Evolutionary conservation across 345 rosid species (phyloP).

Genomic region (Pugionium dolabratum): DNA sequence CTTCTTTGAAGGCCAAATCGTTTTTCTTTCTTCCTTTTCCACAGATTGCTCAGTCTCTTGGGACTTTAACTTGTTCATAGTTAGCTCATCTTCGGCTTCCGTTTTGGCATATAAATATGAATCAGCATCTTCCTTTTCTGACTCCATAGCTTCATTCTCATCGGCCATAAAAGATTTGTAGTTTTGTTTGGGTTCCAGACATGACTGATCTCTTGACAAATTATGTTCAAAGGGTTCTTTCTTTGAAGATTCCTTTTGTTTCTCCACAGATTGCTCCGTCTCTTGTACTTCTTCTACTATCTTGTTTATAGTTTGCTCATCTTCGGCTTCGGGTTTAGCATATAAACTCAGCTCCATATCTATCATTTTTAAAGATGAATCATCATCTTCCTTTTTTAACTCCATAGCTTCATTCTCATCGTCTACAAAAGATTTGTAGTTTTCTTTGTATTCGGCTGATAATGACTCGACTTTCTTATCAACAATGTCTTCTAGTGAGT

Average conservation of each 20-base stretch:
- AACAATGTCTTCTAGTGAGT: conserved; percentile 13
- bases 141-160: conserved; percentile 2
- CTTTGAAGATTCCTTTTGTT: conserved; percentile 16
- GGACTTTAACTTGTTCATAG: background rate
- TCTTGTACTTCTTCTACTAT: conserved; percentile 16
- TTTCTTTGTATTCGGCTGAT: conserved; percentile 3
- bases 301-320: background rate
- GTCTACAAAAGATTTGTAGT: background rate
- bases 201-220: background rate
- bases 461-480: conserved; percentile 26
- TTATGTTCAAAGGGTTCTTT: conserved; percentile 20
- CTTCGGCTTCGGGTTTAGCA: conserved; percentile 21
- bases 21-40: conserved; percentile 13
- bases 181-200: conserved; percentile 5
- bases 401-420: conserved; percentile 20
- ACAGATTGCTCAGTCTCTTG: conserved; percentile 15
- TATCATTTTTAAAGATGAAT: background rate
- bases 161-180: background rate
- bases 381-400: conserved; percentile 6
- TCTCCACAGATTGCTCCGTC: background rate
- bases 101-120: conserved; percentile 10
- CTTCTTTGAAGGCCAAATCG: conserved; percentile 1
- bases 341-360: conserved; percentile 20
- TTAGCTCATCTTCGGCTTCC: conserved; percentile 18
- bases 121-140: conserved; percentile 7